phyloP scores from a whole-genome alignment of 1,139 yeast genomes.

The Pichia sp. region DNA sequence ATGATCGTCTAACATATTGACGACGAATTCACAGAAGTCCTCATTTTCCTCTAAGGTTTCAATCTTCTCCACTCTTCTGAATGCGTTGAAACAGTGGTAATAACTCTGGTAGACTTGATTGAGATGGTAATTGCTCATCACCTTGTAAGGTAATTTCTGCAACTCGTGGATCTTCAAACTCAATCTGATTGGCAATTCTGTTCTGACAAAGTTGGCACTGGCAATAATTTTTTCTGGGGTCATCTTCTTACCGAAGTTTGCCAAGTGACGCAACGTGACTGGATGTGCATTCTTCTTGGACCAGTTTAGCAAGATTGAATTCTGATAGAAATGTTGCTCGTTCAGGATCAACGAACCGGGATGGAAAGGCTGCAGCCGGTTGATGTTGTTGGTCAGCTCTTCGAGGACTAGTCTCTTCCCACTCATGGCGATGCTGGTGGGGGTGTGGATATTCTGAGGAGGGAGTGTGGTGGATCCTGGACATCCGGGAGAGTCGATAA shows the following conservation, averaged over 20 bases:
- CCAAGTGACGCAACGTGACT: conserved; percentile 81
- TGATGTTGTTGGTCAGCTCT: conserved; percentile 21
- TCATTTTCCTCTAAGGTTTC: conserved; percentile 71
- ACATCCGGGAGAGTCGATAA: too few species aligned
- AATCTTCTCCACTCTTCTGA: conserved; percentile 70
- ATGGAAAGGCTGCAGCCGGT: conserved; percentile 24
- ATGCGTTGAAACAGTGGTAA: conserved; percentile 81
- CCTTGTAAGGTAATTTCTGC: conserved; percentile 77
- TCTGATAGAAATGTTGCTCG: conserved; percentile 84
- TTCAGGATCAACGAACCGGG: conserved; percentile 34
- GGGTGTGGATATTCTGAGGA: too few species aligned
- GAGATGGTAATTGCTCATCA: conserved; percentile 81
- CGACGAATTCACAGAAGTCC: conserved; percentile 61
- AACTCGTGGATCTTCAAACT: conserved; percentile 78
- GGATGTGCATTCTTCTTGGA: conserved; percentile 74
- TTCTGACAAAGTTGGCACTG: conserved; percentile 84
- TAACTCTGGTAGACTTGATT: conserved; percentile 88
- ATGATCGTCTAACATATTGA: conserved; percentile 71
- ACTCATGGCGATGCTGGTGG: background rate
- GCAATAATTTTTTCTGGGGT: conserved; percentile 76
- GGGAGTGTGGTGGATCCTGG: too few species aligned
- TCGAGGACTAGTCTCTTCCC: conserved; percentile 9
- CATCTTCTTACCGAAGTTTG: conserved; percentile 81
- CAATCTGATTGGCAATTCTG: conserved; percentile 80
- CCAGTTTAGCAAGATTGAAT: conserved; percentile 69